Evolutionary conservation across 2,329 filamentous ascomycete genomes (phyloP).

Genomic region (Hymenoscyphus fraxineus): DNA sequence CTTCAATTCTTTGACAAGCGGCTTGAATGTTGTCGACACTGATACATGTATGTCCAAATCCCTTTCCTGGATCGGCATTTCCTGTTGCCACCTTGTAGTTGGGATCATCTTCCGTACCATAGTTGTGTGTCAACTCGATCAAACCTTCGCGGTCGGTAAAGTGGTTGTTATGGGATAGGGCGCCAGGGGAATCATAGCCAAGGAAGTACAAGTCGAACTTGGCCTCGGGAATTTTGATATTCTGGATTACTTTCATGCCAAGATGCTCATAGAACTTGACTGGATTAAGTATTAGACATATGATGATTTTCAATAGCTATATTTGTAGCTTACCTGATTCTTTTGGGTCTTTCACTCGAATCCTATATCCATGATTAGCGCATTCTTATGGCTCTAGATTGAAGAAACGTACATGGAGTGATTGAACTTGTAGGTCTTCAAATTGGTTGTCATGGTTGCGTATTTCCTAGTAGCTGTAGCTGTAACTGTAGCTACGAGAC

Average conservation of each 20-base stretch:
- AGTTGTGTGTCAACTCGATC: constrained; percentile 79
- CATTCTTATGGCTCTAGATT: not conserved
- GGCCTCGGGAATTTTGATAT: constrained; percentile 76
- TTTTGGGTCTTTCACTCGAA: constrained; percentile 92
- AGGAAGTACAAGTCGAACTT: constrained; percentile 97
- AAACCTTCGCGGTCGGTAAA: constrained; percentile 81
- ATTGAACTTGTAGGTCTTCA: constrained; percentile 76
- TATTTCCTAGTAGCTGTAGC: constrained; percentile 30
- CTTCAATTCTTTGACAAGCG: constrained; percentile 83
- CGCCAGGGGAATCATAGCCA: constrained; percentile 74
- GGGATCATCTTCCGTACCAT: constrained; percentile 83
- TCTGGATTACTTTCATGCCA: constrained; percentile 79
- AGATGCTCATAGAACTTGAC: constrained; percentile 94
- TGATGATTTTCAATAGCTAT: not conserved
- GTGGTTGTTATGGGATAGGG: constrained; percentile 68
- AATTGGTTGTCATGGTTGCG: constrained; percentile 58
- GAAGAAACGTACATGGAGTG: constrained; percentile 68
- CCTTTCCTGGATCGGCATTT: constrained; percentile 79
- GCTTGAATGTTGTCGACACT: constrained; percentile 81
- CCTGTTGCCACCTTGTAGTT: constrained; percentile 81
- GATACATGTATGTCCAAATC: constrained; percentile 74
- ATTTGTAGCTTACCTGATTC: constrained; percentile 51
- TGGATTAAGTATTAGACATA: constrained; percentile 35
- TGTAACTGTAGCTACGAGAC: constrained; percentile 17
- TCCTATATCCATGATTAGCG: constrained; percentile 48